phyloP scores from a whole-genome alignment of 1,284 basidiomycete species.

The Ustilago xerochloae region DNA sequence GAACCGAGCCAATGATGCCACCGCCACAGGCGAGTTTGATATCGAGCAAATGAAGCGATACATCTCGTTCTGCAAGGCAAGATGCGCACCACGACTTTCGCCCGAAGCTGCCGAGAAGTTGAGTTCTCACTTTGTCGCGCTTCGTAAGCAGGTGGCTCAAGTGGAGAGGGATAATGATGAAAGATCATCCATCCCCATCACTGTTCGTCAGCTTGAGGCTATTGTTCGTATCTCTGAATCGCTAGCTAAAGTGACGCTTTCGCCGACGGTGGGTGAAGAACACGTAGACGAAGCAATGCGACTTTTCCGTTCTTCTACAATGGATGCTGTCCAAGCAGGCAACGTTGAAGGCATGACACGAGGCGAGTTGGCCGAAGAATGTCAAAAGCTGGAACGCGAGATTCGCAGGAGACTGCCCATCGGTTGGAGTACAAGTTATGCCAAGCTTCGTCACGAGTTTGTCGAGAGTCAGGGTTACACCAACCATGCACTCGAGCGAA shows the following conservation, averaged over 20 bases:
- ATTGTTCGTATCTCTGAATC: slow-evolving; percentile 99
- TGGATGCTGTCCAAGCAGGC: slow-evolving; percentile 96
- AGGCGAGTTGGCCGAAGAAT: slow-evolving; percentile 92
- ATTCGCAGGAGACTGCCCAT: slow-evolving; percentile 87
- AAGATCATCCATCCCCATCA: slow-evolving; percentile 96
- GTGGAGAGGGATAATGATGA: slow-evolving; percentile 98
- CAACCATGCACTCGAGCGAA: slow-evolving; percentile 87
- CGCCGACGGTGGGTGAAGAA: slow-evolving; percentile 85
- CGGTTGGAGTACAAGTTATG: slow-evolving; percentile 96
- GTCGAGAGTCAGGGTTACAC: slow-evolving; percentile 83
- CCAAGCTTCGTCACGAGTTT: slow-evolving; percentile 93
- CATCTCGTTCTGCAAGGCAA: slow-evolving; percentile 93
- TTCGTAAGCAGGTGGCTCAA: slow-evolving; percentile 94
- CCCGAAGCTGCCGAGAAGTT: slow-evolving; percentile 95
- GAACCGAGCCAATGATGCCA: slow-evolving; percentile 78
- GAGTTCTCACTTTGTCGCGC: slow-evolving; percentile 92
- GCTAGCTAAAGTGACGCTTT: slow-evolving; percentile 91
- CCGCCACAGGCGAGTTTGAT: slow-evolving; percentile 86
- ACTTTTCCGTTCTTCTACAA: slow-evolving; percentile 97
- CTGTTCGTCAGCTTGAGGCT: slow-evolving; percentile 97
- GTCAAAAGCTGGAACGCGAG: slow-evolving; percentile 90
- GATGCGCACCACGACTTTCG: slow-evolving; percentile 94
- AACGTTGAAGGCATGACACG: slow-evolving; percentile 92
- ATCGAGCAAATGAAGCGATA: slow-evolving; percentile 99
- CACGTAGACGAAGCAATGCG: slow-evolving; percentile 99